Percentiles rank a stretch among this genome's conserved stretches.
phyloP scores from a whole-genome alignment of 2,329 filamentous ascomycete genomes.

The Diplocarpon rosae region DNA sequence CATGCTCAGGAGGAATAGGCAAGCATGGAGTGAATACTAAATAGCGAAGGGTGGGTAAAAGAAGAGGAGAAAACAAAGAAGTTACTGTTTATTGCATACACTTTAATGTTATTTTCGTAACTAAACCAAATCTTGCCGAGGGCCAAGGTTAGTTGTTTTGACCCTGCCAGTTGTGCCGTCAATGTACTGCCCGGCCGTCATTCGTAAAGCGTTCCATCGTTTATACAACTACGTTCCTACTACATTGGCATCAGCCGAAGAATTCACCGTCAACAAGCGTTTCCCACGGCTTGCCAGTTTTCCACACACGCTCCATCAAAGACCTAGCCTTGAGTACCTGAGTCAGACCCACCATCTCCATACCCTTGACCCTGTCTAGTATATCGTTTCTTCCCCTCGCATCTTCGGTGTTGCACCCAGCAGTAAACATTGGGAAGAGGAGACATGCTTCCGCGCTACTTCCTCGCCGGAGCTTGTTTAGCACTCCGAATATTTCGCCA shows the following conservation, averaged over 20 bases:
- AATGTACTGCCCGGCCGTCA: not conserved
- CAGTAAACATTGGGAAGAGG: constrained; percentile 74
- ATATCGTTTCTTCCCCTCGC: constrained; percentile 46
- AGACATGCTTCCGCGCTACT: constrained; percentile 65
- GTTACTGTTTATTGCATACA: too few relatives aligned
- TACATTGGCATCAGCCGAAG: constrained; percentile 18
- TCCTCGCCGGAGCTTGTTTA: constrained; percentile 51
- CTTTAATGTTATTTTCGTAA: too few relatives aligned
- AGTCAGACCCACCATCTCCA: constrained; percentile 66
- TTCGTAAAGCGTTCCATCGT: not conserved
- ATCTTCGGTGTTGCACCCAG: constrained; percentile 61
- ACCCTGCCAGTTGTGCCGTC: not conserved
- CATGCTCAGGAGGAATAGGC: too few relatives aligned
- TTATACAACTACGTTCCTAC: too few relatives aligned
- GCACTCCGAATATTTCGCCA: constrained; percentile 47
- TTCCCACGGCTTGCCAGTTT: constrained; percentile 58
- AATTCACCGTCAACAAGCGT: constrained; percentile 36
- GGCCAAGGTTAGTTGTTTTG: too few relatives aligned
- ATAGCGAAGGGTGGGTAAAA: too few relatives aligned
- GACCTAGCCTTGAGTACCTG: constrained; percentile 55
- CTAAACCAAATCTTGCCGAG: too few relatives aligned
- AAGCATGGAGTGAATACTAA: too few relatives aligned
- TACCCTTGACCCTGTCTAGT: constrained; percentile 51
- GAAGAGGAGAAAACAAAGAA: too few relatives aligned
- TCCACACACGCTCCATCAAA: constrained; percentile 60